A percentile compares a stretch with the other conserved stretches of the same genome.
Conservation (phyloP, 805 yeast genomes). For the Suhomyces pyralidae region DNA sequence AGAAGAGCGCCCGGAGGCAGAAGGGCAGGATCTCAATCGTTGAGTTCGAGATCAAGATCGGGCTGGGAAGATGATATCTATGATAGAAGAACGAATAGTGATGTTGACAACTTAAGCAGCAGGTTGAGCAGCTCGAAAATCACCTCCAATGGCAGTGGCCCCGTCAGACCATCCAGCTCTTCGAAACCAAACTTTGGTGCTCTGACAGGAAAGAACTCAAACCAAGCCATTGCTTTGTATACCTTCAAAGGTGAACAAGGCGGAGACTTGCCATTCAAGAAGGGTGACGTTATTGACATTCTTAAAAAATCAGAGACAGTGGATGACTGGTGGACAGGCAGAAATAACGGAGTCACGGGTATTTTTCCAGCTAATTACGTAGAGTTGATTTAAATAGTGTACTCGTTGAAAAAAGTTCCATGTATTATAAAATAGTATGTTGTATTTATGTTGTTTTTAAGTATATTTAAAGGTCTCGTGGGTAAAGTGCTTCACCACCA, state of each 20-base stretch:
- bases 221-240: conserved; percentile 86
- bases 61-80: conserved; percentile 88
- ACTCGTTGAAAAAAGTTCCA: neutral
- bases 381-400: conserved; percentile 52
- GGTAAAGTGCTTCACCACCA: conserved; percentile 64
- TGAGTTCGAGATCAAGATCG: conserved; percentile 31
- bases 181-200: conserved; percentile 42
- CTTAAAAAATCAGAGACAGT: conserved; percentile 80
- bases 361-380: conserved; percentile 98
- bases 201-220: conserved; percentile 39
- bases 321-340: conserved; percentile 99
- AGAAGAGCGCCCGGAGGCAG: conserved; percentile 19
- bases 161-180: conserved; percentile 35
- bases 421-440: neutral
- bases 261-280: conserved; percentile 91
- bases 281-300: conserved; percentile 90
- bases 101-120: conserved; percentile 31
- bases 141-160: conserved; percentile 13
- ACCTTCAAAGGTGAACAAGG: conserved; percentile 87
- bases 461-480: conserved; percentile 26
- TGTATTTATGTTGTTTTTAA: neutral
- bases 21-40: conserved; percentile 4
- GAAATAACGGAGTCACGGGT: conserved; percentile 77
- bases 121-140: conserved; percentile 35
- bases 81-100: conserved; percentile 44